These are phyloP conservation scores for Cymbidium sinense DNA, from an alignment of 106 monocot genomes.

Conservation along the genomic window DNA sequence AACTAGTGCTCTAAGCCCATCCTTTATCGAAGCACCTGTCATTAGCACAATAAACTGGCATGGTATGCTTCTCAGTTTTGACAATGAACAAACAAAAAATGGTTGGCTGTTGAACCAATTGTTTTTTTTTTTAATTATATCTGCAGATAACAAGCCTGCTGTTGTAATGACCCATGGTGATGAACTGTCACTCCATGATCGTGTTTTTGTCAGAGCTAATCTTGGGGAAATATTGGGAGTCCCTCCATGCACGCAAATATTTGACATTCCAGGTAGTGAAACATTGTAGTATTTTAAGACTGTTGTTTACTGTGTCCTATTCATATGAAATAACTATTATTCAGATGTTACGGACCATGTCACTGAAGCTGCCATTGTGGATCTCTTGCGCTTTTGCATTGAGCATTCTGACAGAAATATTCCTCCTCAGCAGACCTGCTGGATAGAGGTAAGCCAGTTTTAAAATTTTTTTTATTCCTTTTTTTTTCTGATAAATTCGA, in stretches of 20 bases:
- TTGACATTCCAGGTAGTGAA: slow-evolving; percentile 53
- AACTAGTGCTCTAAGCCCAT: no score
- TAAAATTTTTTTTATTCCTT: neutral
- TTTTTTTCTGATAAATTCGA: no score
- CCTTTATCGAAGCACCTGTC: no score
- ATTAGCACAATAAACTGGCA: no score
- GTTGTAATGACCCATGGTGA: slow-evolving; percentile 70
- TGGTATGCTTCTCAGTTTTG: no score
- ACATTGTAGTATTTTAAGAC: no score
- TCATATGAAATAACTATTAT: neutral
- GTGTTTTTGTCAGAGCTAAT: slow-evolving; percentile 25
- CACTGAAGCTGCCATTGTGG: slow-evolving; percentile 36
- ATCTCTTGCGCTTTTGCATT: slow-evolving; percentile 48
- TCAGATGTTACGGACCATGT: slow-evolving; percentile 28
- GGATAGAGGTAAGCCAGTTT: neutral
- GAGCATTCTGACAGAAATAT: slow-evolving; percentile 60
- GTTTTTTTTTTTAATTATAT: no score
- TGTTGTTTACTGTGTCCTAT: neutral
- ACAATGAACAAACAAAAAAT: no score
- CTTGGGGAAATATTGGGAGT: slow-evolving; percentile 42
- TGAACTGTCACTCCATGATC: slow-evolving; percentile 31
- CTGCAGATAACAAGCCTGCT: slow-evolving; percentile 48
- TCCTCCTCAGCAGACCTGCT: slow-evolving; percentile 3
- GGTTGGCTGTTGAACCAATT: no score
- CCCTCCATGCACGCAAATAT: slow-evolving; percentile 46